Conservation (phyloP, 805 yeast species). For the Candida suzukii region DNA sequence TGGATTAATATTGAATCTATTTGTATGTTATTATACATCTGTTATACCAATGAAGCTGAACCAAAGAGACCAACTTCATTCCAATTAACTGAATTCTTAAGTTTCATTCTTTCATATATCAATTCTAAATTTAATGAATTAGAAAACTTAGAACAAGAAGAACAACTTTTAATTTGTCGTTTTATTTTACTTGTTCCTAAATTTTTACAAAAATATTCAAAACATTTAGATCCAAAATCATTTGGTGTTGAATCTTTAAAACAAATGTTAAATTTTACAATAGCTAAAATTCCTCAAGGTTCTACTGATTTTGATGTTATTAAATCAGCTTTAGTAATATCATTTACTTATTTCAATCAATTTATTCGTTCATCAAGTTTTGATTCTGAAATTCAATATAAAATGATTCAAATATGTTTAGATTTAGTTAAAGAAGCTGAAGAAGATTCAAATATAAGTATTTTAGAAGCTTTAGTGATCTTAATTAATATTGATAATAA, state of each 20-base stretch:
- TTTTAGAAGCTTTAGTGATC: slow-evolving; percentile 62
- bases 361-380: slow-evolving; percentile 24
- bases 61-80: slow-evolving; percentile 10
- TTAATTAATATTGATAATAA: slow-evolving; percentile 43
- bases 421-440: slow-evolving; percentile 53
- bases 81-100: slow-evolving; percentile 17
- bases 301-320: slow-evolving; percentile 14
- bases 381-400: slow-evolving; percentile 17
- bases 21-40: slow-evolving; percentile 31
- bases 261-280: slow-evolving; percentile 7
- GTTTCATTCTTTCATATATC: slow-evolving; percentile 6
- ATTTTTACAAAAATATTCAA: slow-evolving; percentile 45
- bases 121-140: slow-evolving; percentile 3
- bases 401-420: slow-evolving; percentile 29
- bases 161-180: slow-evolving; percentile 37
- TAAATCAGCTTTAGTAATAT: slow-evolving; percentile 33
- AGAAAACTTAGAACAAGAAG: slow-evolving; percentile 11
- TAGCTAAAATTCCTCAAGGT: not conserved
- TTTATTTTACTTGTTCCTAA: slow-evolving; percentile 48
- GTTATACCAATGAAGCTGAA: slow-evolving; percentile 34
- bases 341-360: slow-evolving; percentile 40
- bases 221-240: slow-evolving; percentile 7
- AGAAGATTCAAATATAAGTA: slow-evolving; percentile 72
- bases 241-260: slow-evolving; percentile 20
- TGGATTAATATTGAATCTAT: slow-evolving; percentile 28